phyloP scores from a whole-genome alignment of 2,329 filamentous ascomycete genomes.

The Thermothelomyces thermophilus region DNA sequence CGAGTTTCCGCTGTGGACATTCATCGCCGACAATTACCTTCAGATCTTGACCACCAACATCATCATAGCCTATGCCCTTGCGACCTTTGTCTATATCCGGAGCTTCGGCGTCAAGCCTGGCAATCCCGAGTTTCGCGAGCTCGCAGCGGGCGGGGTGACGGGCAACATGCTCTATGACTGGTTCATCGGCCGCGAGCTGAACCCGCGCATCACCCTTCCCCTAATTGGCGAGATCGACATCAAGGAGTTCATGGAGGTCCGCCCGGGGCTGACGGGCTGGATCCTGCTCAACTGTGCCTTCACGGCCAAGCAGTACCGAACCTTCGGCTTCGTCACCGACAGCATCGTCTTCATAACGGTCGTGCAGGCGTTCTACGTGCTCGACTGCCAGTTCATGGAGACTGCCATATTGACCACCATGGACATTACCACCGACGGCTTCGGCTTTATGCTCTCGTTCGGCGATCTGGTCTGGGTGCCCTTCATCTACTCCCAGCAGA shows the following conservation, averaged over 20 bases:
- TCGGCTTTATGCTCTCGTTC: slow-evolving; percentile 91
- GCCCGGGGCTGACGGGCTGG: slow-evolving; percentile 89
- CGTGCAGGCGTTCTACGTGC: slow-evolving; percentile 74
- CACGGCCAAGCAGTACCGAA: slow-evolving; percentile 80
- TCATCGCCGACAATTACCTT: slow-evolving; percentile 84
- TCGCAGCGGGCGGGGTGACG: slow-evolving; percentile 73
- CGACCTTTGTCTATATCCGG: slow-evolving; percentile 71
- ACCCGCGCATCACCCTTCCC: slow-evolving; percentile 74
- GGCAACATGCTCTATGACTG: slow-evolving; percentile 91
- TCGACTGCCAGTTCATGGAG: slow-evolving; percentile 85
- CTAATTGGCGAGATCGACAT: slow-evolving; percentile 81
- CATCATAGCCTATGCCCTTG: slow-evolving; percentile 64
- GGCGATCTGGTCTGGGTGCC: slow-evolving; percentile 91
- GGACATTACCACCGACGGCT: slow-evolving; percentile 87
- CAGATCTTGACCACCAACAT: slow-evolving; percentile 81
- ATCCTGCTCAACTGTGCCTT: slow-evolving; percentile 78
- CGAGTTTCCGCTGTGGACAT: slow-evolving; percentile 83
- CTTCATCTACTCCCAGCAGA: slow-evolving; percentile 79
- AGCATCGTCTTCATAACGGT: slow-evolving; percentile 73
- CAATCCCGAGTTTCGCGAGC: slow-evolving; percentile 65
- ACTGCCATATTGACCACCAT: slow-evolving; percentile 86
- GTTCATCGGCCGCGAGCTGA: slow-evolving; percentile 93
- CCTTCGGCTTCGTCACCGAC: slow-evolving; percentile 75
- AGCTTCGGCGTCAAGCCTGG: slow-evolving; percentile 77
- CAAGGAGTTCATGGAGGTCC: slow-evolving; percentile 82